Percentiles rank a stretch among this genome's conserved stretches.
Evolutionary conservation across 2,329 filamentous ascomycete genomes (phyloP).

Genomic region (Aspergillus clavatus): DNA sequence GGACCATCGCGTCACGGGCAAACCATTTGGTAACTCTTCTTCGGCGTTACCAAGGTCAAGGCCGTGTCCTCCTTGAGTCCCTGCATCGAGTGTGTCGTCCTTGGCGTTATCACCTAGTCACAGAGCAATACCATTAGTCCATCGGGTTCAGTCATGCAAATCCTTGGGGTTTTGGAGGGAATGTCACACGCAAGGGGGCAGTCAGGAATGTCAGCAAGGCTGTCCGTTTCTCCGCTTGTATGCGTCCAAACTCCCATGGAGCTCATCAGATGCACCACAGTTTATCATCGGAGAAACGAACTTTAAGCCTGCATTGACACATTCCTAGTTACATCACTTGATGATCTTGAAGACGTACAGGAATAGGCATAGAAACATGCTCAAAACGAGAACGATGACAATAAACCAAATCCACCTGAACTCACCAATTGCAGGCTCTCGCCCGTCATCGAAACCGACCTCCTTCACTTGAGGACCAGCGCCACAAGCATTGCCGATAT

Average conservation of each 20-base stretch:
- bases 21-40: too few species aligned
- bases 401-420: slow-evolving; percentile 21
- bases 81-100: not conserved
- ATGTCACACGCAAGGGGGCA: slow-evolving; percentile 13
- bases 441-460: not conserved
- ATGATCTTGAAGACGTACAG: slow-evolving; percentile 21
- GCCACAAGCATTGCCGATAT: slow-evolving; percentile 7
- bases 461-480: not conserved
- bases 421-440: slow-evolving; percentile 14
- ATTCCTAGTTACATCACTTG: slow-evolving; percentile 16
- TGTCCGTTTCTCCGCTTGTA: not conserved
- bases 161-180: not conserved
- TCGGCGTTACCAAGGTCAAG: too few species aligned
- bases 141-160: not conserved
- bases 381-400: slow-evolving; percentile 15
- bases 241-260: not conserved
- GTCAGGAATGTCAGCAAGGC: slow-evolving; percentile 9
- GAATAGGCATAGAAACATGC: slow-evolving; percentile 22
- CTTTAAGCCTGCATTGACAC: slow-evolving; percentile 3
- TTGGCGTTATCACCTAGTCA: not conserved
- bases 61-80: not conserved
- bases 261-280: not conserved
- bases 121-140: slow-evolving; percentile 4
- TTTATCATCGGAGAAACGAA: not conserved
- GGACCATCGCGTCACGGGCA: not conserved